Evolutionary conservation across 176 grass and related monocot species (phyloP).

Genomic region (Paspalum notatum): DNA sequence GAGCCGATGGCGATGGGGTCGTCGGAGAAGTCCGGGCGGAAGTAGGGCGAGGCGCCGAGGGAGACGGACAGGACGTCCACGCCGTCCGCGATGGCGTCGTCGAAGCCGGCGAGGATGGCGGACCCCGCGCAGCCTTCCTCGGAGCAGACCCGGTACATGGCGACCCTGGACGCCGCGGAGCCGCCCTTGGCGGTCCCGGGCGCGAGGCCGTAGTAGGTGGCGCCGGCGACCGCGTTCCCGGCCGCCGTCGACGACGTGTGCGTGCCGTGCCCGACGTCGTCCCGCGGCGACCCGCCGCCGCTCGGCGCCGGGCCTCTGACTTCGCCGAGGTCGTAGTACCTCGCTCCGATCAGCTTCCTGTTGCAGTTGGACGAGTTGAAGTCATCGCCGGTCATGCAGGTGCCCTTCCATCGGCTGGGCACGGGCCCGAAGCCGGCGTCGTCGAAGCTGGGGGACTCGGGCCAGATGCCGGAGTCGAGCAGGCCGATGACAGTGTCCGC

Average conservation of each 20-base stretch:
- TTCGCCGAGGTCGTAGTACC: conserved; percentile 59
- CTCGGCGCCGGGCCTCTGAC: not conserved
- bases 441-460: conserved; percentile 81
- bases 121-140: conserved; percentile 65
- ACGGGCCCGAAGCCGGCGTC: conserved; percentile 58
- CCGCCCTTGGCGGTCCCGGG: conserved; percentile 71
- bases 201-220: conserved; percentile 84
- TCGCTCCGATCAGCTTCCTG: conserved; percentile 91
- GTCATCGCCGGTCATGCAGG: conserved; percentile 66
- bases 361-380: conserved; percentile 84
- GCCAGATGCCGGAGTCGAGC: conserved; percentile 94
- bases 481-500: conserved; percentile 73
- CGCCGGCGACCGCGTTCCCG: conserved; percentile 47
- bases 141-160: conserved; percentile 81
- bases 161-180: conserved; percentile 53
- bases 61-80: conserved; percentile 77
- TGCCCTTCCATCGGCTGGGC: conserved; percentile 70
- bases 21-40: conserved; percentile 51
- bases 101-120: conserved; percentile 81
- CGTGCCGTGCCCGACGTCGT: conserved; percentile 72
- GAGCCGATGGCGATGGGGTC: conserved; percentile 88
- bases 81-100: conserved; percentile 77
- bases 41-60: conserved; percentile 49
- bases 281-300: conserved; percentile 47
- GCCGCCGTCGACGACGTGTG: conserved; percentile 88